These are phyloP conservation scores for Trichophyton equinum DNA, from an alignment of 2,329 filamentous ascomycete species.

Conservation along the genomic window DNA sequence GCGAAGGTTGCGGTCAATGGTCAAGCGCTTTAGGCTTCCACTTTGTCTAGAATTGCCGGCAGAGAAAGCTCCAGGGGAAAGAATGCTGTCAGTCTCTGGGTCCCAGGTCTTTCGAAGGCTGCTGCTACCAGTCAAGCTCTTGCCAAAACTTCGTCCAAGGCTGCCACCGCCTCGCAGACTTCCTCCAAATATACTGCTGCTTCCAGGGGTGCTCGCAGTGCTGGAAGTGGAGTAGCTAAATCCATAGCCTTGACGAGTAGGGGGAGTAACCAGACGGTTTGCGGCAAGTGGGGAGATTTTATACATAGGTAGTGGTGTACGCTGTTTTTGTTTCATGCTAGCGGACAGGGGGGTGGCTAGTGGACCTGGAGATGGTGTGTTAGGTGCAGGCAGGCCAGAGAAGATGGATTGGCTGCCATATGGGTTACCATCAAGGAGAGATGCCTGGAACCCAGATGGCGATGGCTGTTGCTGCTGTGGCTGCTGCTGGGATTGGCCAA, in stretches of 20 bases:
- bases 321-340: slow-evolving; percentile 62
- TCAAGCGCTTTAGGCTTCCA: slow-evolving; percentile 72
- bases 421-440: slow-evolving; percentile 69
- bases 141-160: slow-evolving; percentile 59
- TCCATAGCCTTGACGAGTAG: slow-evolving; percentile 69
- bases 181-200: slow-evolving; percentile 48
- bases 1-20: slow-evolving; percentile 78
- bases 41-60: slow-evolving; percentile 51
- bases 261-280: slow-evolving; percentile 68
- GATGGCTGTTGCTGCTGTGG: slow-evolving; percentile 41
- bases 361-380: slow-evolving; percentile 63
- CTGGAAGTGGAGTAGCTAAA: slow-evolving; percentile 82
- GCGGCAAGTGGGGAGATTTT: slow-evolving; percentile 73
- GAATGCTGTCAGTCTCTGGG: slow-evolving; percentile 64
- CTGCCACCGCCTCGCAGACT: slow-evolving; percentile 26
- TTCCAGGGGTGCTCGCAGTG: slow-evolving; percentile 55
- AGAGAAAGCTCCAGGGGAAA: slow-evolving; percentile 75
- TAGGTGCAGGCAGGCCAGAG: slow-evolving; percentile 52
- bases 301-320: slow-evolving; percentile 70
- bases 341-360: slow-evolving; percentile 79
- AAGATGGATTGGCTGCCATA: slow-evolving; percentile 86
- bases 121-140: slow-evolving; percentile 70
- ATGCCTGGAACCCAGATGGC: slow-evolving; percentile 52
- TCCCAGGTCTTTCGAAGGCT: slow-evolving; percentile 73
- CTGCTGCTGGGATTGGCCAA: slow-evolving; percentile 27